Evolutionary conservation across 176 grass and related monocot species (phyloP), one percentile per base, ranked within the genome.

Genomic region (Panicum miliaceum): DNA sequence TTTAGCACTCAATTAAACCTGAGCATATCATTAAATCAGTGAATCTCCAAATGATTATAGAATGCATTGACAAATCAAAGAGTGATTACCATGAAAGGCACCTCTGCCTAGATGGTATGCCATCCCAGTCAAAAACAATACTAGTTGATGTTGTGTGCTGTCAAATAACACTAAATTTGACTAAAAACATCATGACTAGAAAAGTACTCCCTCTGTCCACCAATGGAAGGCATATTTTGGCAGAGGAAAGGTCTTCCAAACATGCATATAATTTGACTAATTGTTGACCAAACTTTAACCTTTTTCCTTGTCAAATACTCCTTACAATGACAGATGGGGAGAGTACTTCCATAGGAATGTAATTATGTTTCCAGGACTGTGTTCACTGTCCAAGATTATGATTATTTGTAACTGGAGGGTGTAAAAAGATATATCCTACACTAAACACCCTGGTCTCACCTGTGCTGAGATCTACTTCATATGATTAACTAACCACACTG

Each of bases 1-100:
- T 15, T 40, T 50, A 51, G 54, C 57, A 35, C 41, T 35, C 50
- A 42, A 78, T 58, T 23, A 58, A 77, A 85, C 36, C 18, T 46
- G 25, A 0, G 5, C 8, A 59, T 57, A 68, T 43, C 18, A 52
- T 40, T 54, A 53, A 12, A 54, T 75, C 35, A 76, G 60, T 2
- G 5, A 10, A 59, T 77, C 47, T 42, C 25, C 23, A 41, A 56
- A 68, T 76, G 35, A 56, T 56, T 56, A 43, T 35, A 66, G 60
- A 84, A 22, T 36, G 64, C 10, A 71, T 56, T 51, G 35, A 6
- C 27, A 58, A 48, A 83, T 45, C 11, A 73, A 73, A 82, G 19
- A 35, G 43, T 11, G 7, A 35, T 50, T 46, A 62, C 20, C 54
- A 83, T n/a, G 19, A 5, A 76, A 35, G 26, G 41, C 61, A 12